Evolutionary conservation across 345 rosid genomes (phyloP), one percentile per base, ranked within the genome.

Genomic region (Gossypium raimondii): DNA sequence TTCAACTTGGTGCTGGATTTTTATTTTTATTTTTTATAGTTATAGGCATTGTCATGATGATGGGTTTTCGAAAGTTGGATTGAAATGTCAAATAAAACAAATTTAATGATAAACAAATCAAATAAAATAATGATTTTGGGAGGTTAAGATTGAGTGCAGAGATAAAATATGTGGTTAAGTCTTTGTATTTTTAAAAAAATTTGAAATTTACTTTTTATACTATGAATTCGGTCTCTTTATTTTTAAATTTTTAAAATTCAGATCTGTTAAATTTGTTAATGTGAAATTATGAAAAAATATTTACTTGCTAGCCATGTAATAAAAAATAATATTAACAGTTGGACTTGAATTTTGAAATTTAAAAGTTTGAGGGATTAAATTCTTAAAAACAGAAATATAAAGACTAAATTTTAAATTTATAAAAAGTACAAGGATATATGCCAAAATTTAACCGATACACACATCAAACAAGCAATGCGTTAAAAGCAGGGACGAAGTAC

Each of bases 291-390:
- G 41, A 5, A 34, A 4, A 34, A 34, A 34, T 1, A 34, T 1
- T 0, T 34, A 34, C 0, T 34, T 34, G 0, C 0, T 5, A 34
- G 4, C 0, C 41, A 34, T 5, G 7, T 34, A 34, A 34, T 5
- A 34, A 34, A 4, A 34, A 29, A 3, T 4, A 34, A 5, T 34
- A 5, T 34, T 5, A 34, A 34, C 7, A 1, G 1, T 34, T 34
- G 0, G 7, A 34, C 7, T 5, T 34, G 0, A 34, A 34, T 34
- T 34, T 34, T 34, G 0, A 34, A 34, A 34, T 1, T 0, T 34
- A 34, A 4, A 34, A 34, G 38, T 34, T 34, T 34, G 6, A 34
- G 7, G 7, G 6, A 4, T 4, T 4, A 34, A 34, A 34, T 34
- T 34, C 41, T 5, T 34, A 34, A 5, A 29, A 34, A 34, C 5